Evolutionary conservation across 1,139 yeast genomes (phyloP).

Genomic region (Protomyces macrosporus): DNA sequence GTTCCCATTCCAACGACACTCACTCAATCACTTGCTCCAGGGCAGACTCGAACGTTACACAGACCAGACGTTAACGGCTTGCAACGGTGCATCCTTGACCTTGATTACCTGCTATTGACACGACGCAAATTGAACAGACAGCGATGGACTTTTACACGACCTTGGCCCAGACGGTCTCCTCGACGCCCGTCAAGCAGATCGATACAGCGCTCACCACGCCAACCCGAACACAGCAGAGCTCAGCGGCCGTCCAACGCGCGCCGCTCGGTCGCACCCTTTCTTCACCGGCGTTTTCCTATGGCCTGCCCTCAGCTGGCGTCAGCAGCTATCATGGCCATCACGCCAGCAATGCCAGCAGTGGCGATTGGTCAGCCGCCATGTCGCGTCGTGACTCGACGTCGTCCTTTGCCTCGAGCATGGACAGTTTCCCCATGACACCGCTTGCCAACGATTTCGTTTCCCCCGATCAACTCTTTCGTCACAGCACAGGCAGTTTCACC

Average conservation of each 20-base stretch:
- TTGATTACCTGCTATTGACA: too few relatives aligned
- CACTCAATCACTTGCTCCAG: too few relatives aligned
- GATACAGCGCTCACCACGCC: slow-evolving; percentile 17
- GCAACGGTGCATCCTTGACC: too few relatives aligned
- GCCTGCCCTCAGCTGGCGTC: neutral
- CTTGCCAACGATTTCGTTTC: slow-evolving; percentile 15
- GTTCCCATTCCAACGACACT: neutral
- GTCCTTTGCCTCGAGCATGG: slow-evolving; percentile 22
- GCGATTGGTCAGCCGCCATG: slow-evolving; percentile 12
- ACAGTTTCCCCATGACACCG: slow-evolving; percentile 25
- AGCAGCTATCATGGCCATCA: neutral
- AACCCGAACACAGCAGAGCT: slow-evolving; percentile 3
- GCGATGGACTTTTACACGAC: slow-evolving; percentile 13
- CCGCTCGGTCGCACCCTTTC: slow-evolving; percentile 18
- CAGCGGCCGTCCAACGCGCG: neutral
- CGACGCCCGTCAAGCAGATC: slow-evolving; percentile 23
- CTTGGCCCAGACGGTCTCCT: neutral
- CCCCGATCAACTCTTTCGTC: slow-evolving; percentile 17
- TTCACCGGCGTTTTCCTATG: slow-evolving; percentile 23
- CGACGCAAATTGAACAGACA: neutral
- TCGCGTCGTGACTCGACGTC: slow-evolving; percentile 23
- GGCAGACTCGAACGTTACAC: too few relatives aligned
- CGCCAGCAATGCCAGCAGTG: neutral
- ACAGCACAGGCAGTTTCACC: neutral
- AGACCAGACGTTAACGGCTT: too few relatives aligned